These are phyloP conservation scores for Reutealis trisperma DNA, from an alignment of 345 rosid genomes.

Conservation along the genomic window DNA sequence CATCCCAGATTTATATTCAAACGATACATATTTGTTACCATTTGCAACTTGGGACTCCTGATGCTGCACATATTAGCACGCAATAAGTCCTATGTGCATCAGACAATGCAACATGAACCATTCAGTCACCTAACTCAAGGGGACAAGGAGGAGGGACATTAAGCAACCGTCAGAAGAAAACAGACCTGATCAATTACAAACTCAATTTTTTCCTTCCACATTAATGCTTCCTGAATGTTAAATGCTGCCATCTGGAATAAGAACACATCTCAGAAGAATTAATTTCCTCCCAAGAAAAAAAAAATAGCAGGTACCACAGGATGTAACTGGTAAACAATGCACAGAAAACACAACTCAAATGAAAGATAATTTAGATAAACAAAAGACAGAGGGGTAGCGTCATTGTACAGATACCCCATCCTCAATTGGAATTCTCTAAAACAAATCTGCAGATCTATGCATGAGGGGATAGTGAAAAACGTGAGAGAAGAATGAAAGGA, in stretches of 20 bases:
- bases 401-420: background rate
- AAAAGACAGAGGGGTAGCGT: background rate
- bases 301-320: background rate
- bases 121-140: background rate
- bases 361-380: background rate
- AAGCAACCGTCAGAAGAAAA: conserved; percentile 11
- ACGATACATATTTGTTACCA: conserved; percentile 85
- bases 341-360: background rate
- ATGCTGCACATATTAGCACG: conserved; percentile 58
- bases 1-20: conserved; percentile 96
- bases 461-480: background rate
- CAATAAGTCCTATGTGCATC: conserved; percentile 18
- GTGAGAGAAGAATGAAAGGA: background rate
- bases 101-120: conserved; percentile 12
- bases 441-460: background rate
- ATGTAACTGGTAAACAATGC: background rate
- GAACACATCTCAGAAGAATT: background rate
- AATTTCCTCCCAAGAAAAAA: background rate
- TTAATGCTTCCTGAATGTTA: conserved; percentile 91
- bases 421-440: background rate
- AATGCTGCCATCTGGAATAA: conserved; percentile 93
- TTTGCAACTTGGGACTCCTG: conserved; percentile 77
- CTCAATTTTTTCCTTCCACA: conserved; percentile 95
- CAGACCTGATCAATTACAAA: conserved; percentile 90
- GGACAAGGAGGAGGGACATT: background rate